Conservation (phyloP, 257 asterid genomes). For the Marsdenia floribunda region DNA sequence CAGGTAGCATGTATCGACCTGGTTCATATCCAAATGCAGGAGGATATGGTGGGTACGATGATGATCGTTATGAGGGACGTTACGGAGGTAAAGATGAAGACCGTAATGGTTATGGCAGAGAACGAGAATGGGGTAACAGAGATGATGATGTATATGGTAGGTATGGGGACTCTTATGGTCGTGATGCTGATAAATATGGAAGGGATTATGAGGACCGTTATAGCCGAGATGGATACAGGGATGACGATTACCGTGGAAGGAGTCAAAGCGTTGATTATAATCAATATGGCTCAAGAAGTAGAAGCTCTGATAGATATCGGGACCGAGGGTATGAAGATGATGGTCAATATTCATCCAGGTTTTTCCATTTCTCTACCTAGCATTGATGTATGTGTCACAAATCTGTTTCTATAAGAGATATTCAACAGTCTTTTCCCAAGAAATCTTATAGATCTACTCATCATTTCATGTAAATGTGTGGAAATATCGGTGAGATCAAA, state of each 20-base stretch:
- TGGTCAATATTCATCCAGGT: conserved; percentile 86
- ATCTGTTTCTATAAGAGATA: no score
- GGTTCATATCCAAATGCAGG: conserved; percentile 49
- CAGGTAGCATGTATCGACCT: conserved; percentile 68
- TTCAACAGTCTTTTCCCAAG: background rate
- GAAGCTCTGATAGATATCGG: conserved; percentile 68
- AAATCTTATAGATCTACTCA: background rate
- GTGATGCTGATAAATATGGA: conserved; percentile 62
- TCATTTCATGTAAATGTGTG: background rate
- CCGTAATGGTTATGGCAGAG: conserved; percentile 73
- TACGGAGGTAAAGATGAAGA: conserved; percentile 76
- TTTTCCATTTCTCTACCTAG: conserved; percentile 10
- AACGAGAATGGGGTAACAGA: conserved; percentile 61
- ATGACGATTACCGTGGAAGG: conserved; percentile 68
- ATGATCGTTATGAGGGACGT: conserved; percentile 57
- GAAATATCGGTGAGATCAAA: no score
- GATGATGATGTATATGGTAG: conserved; percentile 74
- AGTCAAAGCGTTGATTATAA: conserved; percentile 49
- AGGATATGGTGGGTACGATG: conserved; percentile 69
- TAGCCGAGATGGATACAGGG: conserved; percentile 58
- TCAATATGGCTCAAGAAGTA: conserved; percentile 73
- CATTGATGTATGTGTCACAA: background rate
- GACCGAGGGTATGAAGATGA: conserved; percentile 64
- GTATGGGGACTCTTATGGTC: conserved; percentile 60
- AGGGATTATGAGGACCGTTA: conserved; percentile 65